A percentile compares a stretch with the other conserved stretches of the same genome.
These are phyloP conservation scores for Saitozyma sp. DNA, from an alignment of 768 basidiomycete genomes.

Conservation along the genomic window DNA sequence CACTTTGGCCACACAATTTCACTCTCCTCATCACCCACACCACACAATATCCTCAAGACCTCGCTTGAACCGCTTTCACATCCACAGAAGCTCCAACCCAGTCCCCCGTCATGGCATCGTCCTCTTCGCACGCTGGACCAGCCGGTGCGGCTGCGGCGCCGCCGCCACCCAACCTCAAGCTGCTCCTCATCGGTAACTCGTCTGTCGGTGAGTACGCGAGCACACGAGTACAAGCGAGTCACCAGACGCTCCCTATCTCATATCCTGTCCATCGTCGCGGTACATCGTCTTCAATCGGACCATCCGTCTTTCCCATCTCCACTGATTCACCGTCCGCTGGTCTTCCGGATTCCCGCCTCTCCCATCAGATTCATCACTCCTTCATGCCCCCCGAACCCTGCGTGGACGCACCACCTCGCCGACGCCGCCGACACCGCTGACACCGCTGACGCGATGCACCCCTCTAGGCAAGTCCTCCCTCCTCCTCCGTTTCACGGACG, in stretches of 20 bases:
- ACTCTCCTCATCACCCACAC: not conserved
- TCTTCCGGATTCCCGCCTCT: too few relatives aligned
- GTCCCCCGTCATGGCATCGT: too few relatives aligned
- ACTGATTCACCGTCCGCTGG: too few relatives aligned
- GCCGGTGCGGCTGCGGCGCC: not conserved
- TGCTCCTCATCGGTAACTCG: conserved; percentile 53
- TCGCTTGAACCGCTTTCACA: too few relatives aligned
- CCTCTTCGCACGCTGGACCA: too few relatives aligned
- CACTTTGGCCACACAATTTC: not conserved
- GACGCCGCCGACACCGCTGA: not conserved
- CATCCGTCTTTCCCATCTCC: too few relatives aligned
- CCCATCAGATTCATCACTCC: not conserved
- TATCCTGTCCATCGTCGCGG: too few relatives aligned
- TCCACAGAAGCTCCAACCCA: too few relatives aligned
- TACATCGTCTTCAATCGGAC: too few relatives aligned
- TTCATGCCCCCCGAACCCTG: not conserved
- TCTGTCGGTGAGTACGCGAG: conserved; percentile 70
- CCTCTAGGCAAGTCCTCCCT: conserved; percentile 60
- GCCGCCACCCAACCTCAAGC: conserved; percentile 37
- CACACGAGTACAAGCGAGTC: not conserved
- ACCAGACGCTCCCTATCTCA: too few relatives aligned
- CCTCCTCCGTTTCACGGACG: conserved; percentile 90
- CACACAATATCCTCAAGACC: too few relatives aligned
- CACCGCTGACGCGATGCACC: not conserved
- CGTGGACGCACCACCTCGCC: not conserved